Evolutionary conservation across 768 basidiomycete species (phyloP), one percentile per base, ranked within the genome.

Genomic region (Mycena olivaceomarginata): DNA sequence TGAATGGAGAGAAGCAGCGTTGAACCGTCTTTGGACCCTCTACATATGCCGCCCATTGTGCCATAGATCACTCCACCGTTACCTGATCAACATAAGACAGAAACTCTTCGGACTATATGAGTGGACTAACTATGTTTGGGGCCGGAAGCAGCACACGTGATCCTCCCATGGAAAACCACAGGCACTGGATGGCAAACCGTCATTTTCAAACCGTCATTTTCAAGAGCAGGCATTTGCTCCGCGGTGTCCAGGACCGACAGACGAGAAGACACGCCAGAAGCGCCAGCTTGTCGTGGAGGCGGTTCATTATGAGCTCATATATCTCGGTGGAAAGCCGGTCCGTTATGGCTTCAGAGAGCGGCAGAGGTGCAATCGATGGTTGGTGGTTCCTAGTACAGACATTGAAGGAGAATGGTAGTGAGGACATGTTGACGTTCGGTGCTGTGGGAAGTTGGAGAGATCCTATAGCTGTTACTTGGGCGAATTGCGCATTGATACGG

Each of bases 261-360:
- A 79, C 78, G 10, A 76, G 70, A 37, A 18, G 70, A 64, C 78
- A 79, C 4, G 78, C 74, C n/a, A 79, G 45, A 37, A 79, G 74
- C 1, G 74, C 22, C 13, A 5, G 46, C 20, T 39, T 70, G 22
- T 75, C 78, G n/a, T 39, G 4, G 13, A 78, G 70, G 3, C 62
- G 71, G 70, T 79, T 74, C 5, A 76, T 72, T 25, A 79, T 73
- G 31, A 73, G 71, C 31, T 79, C 78, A 57, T 73, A 76, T 60
- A 79, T 31, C 62, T 79, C 78, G 5, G 75, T 79, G 4, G 78
- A 67, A 40, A 76, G n/a, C 46, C 72, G 70, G 5, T 67, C 67
- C 10, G 74, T 76, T 53, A 79, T 66, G 2, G 41, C 40, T 53
- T 48, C 48, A 6, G 77, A 53, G 31, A 72, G 39, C 31, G 31